phyloP scores from a whole-genome alignment of 2,329 filamentous ascomycete species.

The Penicillium sp. region DNA sequence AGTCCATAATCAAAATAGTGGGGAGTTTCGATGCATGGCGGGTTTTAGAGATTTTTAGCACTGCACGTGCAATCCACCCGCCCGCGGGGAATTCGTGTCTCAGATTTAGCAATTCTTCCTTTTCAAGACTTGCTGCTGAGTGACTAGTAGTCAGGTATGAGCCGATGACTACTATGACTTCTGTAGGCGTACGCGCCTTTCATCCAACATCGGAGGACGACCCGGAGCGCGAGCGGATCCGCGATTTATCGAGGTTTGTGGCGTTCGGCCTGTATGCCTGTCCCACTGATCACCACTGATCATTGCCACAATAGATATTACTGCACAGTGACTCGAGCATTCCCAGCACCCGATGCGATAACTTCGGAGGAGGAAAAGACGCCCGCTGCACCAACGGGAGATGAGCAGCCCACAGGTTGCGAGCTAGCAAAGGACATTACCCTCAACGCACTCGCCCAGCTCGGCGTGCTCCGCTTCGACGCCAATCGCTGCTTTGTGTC shows the following conservation, averaged over 20 bases:
- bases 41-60: not conserved
- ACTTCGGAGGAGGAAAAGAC: conserved; percentile 6
- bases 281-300: conserved; percentile 3
- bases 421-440: conserved; percentile 29
- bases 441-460: conserved; percentile 54
- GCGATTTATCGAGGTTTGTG: conserved; percentile 21
- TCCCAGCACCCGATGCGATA: not conserved
- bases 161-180: not conserved
- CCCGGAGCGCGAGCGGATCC: conserved; percentile 19
- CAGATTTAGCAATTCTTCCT: not conserved
- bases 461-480: conserved; percentile 49
- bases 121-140: not conserved
- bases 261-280: not conserved
- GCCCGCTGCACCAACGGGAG: conserved; percentile 2
- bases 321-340: conserved; percentile 5
- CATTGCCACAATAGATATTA: conserved; percentile 17
- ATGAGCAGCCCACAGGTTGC: conserved; percentile 12
- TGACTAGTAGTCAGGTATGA: not conserved
- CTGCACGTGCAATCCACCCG: not conserved
- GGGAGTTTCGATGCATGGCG: not conserved
- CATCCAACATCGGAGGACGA: conserved; percentile 5
- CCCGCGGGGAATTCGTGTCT: not conserved
- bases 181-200: not conserved
- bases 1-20: not conserved
- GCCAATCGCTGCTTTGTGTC: conserved; percentile 52